Conservation (phyloP, 352 stramenopile species). For the Thraustotheca clavata region DNA sequence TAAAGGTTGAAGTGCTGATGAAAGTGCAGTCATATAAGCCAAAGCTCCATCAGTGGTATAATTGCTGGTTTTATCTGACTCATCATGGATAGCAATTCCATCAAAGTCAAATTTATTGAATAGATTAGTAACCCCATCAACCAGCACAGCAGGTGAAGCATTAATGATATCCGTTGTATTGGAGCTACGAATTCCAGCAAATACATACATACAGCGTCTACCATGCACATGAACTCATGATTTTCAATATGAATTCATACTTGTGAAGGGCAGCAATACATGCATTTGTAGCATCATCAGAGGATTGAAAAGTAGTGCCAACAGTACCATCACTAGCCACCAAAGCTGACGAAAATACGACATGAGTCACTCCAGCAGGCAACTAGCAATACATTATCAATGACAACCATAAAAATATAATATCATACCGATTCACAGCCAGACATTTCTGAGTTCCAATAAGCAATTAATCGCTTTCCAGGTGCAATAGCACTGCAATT, state of each 20-base stretch:
- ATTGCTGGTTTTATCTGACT: not conserved
- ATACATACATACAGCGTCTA: slow-evolving; percentile 15
- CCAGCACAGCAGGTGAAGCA: not conserved
- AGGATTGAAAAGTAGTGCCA: not conserved
- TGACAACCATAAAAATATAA: not conserved
- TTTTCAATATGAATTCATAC: not conserved
- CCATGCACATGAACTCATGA: not conserved
- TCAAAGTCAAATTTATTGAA: slow-evolving; percentile 17
- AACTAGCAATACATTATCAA: not conserved
- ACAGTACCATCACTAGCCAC: not conserved
- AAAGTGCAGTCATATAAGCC: slow-evolving; percentile 19
- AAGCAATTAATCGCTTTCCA: not conserved
- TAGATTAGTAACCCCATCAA: not conserved
- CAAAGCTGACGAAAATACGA: slow-evolving; percentile 5
- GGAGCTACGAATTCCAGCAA: not conserved
- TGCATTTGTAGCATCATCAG: not conserved
- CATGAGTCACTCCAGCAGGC: slow-evolving; percentile 13
- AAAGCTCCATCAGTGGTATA: not conserved
- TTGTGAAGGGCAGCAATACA: slow-evolving; percentile 4
- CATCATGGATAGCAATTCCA: slow-evolving; percentile 13
- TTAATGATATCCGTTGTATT: not conserved
- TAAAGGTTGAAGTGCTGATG: not conserved
- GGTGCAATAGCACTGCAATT: not conserved
- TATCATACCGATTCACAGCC: slow-evolving; percentile 4
- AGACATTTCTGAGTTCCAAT: slow-evolving; percentile 13